Conservation (phyloP, 768 basidiomycete species). For the Clathrus columnatus region DNA sequence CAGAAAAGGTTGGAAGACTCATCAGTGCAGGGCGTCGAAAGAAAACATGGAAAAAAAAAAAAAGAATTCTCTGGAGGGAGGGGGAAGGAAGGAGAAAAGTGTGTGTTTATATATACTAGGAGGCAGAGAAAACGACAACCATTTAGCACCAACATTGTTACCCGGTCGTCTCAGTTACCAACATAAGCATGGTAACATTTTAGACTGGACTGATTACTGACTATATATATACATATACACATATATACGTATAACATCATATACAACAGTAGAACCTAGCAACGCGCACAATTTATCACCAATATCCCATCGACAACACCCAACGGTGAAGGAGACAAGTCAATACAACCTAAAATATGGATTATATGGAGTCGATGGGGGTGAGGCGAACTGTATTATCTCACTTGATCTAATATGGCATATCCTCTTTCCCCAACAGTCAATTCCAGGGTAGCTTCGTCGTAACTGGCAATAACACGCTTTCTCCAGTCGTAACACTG, state of each 20-base stretch:
- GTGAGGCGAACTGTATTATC: neutral
- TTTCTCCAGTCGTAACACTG: slow-evolving; percentile 8
- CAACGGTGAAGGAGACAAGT: slow-evolving; percentile 47
- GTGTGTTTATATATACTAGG: neutral
- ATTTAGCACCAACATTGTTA: neutral
- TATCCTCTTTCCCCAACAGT: slow-evolving; percentile 1
- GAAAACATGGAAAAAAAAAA: neutral
- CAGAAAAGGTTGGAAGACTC: slow-evolving; percentile 9
- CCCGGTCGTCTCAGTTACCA: slow-evolving; percentile 9
- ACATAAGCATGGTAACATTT: too few relatives aligned
- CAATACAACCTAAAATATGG: slow-evolving; percentile 26
- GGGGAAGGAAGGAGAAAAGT: neutral
- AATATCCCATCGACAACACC: slow-evolving; percentile 35
- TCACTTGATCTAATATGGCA: slow-evolving; percentile 3
- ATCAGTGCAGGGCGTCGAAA: neutral
- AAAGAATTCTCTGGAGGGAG: neutral
- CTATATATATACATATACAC: neutral
- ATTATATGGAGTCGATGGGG: neutral
- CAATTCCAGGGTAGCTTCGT: neutral
- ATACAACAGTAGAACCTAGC: neutral
- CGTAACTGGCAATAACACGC: slow-evolving; percentile 6
- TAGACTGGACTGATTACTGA: neutral
- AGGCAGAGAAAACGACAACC: neutral
- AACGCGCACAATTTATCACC: slow-evolving; percentile 22
- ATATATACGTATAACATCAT: too few relatives aligned